Evolutionary conservation across 805 yeast genomes (phyloP), one percentile per base, ranked within the genome.

Genomic region (Myxozyma vanderwaltii): DNA sequence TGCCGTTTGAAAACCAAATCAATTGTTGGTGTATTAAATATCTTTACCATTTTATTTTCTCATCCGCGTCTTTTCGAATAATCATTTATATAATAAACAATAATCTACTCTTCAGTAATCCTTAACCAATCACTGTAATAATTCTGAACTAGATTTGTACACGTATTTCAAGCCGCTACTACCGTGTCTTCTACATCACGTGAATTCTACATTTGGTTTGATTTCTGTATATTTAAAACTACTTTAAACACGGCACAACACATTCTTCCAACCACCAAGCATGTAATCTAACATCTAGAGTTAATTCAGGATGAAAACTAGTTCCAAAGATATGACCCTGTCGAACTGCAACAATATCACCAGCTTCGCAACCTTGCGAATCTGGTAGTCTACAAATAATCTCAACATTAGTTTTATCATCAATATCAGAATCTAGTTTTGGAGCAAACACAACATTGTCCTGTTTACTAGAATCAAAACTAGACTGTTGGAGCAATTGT

Each of bases 241-340:
- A 38, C n/a, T n/a, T n/a, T n/a, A n/a, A n/a, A n/a, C n/a, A 50
- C 29, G 52, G 52, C 45, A 77, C 55, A 4, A 86, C 86, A 72
- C 83, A 85, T 65, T 82, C 83, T 60, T 77, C 77, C 36, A 87
- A 65, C 70, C 85, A 88, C 88, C 89, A 88, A 66, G 81, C 78
- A 70, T 88, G 95, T 68, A 88, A 81, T 33, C 86, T 73, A 44
- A 70, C 67, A 63, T 86, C 89, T 13, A 70, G 72, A 0, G 85
- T 73, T 38, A 88, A 76, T 71, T 88, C 95, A 0, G 95, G 95
- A 70, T 88, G 95, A 71, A 88, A 88, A 1, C 90, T 84, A 0
- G 91, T 88, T 1, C 90, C 92, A 51, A 88, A 71, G 35, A 82
- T 75, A 39, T 78, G 78, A 0, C 86, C 88, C 69, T 88, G 91